Percentiles rank a stretch among this genome's conserved stretches.
phyloP scores from a whole-genome alignment of 306 rosid species.

The Cucurbita moschata region DNA sequence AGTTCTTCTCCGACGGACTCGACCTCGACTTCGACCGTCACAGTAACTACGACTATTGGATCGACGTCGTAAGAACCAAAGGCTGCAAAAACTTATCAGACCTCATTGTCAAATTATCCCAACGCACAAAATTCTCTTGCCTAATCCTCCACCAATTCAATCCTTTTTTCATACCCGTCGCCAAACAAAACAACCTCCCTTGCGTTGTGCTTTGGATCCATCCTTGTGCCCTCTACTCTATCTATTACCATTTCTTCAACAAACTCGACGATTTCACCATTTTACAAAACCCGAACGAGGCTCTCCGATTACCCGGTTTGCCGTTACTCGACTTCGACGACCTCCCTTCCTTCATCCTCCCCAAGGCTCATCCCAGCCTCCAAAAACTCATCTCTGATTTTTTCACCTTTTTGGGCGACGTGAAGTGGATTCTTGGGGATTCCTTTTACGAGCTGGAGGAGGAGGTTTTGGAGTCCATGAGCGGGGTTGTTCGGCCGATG shows the following conservation, averaged over 20 bases:
- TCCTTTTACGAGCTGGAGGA: conserved; percentile 39
- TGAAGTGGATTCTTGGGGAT: conserved; percentile 35
- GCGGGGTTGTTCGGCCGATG: neutral
- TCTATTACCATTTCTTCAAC: conserved; percentile 25
- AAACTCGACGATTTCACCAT: conserved; percentile 1
- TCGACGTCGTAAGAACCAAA: conserved; percentile 3
- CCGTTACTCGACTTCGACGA: conserved; percentile 26
- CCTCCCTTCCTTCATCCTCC: conserved; percentile 35
- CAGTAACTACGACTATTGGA: neutral
- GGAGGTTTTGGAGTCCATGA: conserved; percentile 29
- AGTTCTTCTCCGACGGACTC: conserved; percentile 45
- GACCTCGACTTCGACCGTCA: conserved; percentile 29
- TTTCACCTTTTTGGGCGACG: conserved; percentile 10
- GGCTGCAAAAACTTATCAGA: conserved; percentile 20
- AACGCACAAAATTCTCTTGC: conserved; percentile 13
- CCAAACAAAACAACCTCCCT: conserved; percentile 15
- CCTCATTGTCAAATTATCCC: conserved; percentile 17
- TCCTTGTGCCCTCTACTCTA: conserved; percentile 28
- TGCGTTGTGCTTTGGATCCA: conserved; percentile 58
- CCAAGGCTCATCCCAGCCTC: conserved; percentile 14
- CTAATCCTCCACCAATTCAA: conserved; percentile 29
- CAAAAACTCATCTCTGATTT: neutral
- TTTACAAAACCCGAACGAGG: conserved; percentile 16
- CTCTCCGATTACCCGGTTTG: conserved; percentile 25
- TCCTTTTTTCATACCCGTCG: conserved; percentile 29